phyloP scores from a whole-genome alignment of 441 rosid species.

The Omphalea diandra region DNA sequence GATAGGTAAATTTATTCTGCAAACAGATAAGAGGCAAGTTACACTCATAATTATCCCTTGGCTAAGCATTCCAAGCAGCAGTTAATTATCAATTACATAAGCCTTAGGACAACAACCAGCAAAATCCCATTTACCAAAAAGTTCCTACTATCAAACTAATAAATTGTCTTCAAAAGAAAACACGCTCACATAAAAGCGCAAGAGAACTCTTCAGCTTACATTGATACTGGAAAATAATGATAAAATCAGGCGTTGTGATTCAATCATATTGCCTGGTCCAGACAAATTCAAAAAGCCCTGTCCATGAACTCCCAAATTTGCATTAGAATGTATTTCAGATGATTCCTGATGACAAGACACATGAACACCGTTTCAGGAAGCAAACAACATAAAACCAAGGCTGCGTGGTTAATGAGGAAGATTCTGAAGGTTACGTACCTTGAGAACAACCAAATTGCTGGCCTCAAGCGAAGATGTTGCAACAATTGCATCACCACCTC shows the following conservation, averaged over 20 bases:
- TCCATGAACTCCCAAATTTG: constrained; percentile 90
- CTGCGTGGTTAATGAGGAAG: neutral
- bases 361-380: constrained; percentile 5
- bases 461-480: constrained; percentile 85
- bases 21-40: too few species aligned
- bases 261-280: constrained; percentile 79
- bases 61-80: too few species aligned
- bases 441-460: constrained; percentile 85
- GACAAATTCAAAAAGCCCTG: constrained; percentile 81
- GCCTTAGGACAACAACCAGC: too few species aligned
- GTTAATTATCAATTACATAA: too few species aligned
- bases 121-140: too few species aligned
- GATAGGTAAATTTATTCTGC: too few species aligned
- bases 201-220: constrained; percentile 46
- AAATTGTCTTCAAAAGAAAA: too few species aligned
- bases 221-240: constrained; percentile 72
- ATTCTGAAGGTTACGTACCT: constrained; percentile 43
- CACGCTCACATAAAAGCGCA: too few species aligned
- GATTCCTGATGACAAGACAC: constrained; percentile 52
- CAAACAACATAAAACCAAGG: constrained; percentile 19
- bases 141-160: too few species aligned
- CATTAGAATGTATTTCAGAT: constrained; percentile 86
- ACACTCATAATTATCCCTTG: too few species aligned
- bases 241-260: constrained; percentile 77
- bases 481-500: constrained; percentile 64